These are phyloP conservation scores for Paecilomyces sp. DNA, from an alignment of 2,329 filamentous ascomycete genomes.

Conservation along the genomic window DNA sequence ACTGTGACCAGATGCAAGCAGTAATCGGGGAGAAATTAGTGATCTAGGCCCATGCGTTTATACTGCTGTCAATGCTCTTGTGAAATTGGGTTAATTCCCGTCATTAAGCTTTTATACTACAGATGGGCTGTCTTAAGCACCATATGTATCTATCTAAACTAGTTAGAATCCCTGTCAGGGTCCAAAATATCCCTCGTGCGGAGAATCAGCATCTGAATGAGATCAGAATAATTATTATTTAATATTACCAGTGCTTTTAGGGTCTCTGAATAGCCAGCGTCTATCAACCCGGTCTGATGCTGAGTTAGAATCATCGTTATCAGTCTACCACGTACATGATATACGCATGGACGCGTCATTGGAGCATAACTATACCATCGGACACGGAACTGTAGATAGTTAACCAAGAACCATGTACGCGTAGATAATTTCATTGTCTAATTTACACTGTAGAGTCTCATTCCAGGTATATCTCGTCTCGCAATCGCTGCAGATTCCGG, in stretches of 20 bases:
- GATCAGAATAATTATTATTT: too few species aligned
- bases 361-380: too few species aligned
- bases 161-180: too few species aligned
- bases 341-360: too few species aligned
- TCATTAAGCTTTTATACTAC: neutral
- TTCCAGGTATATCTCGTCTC: conserved; percentile 48
- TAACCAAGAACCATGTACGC: neutral
- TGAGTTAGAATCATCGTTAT: too few species aligned
- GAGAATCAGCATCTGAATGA: too few species aligned
- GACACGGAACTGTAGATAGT: neutral
- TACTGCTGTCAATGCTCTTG: neutral
- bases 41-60: neutral
- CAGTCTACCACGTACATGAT: too few species aligned
- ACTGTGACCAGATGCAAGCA: neutral
- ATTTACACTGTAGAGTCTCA: conserved; percentile 14
- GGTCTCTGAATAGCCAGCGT: too few species aligned
- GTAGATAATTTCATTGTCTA: neutral
- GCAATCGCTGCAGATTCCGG: conserved; percentile 45
- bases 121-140: neutral
- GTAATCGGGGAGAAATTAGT: neutral
- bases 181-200: too few species aligned
- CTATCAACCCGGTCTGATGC: too few species aligned
- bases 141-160: too few species aligned
- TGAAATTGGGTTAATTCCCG: neutral
- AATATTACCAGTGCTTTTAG: too few species aligned